Percentiles rank a stretch among this genome's conserved stretches.
Conservation (phyloP, 805 yeast genomes). For the Kockiozyma suomiensis region DNA sequence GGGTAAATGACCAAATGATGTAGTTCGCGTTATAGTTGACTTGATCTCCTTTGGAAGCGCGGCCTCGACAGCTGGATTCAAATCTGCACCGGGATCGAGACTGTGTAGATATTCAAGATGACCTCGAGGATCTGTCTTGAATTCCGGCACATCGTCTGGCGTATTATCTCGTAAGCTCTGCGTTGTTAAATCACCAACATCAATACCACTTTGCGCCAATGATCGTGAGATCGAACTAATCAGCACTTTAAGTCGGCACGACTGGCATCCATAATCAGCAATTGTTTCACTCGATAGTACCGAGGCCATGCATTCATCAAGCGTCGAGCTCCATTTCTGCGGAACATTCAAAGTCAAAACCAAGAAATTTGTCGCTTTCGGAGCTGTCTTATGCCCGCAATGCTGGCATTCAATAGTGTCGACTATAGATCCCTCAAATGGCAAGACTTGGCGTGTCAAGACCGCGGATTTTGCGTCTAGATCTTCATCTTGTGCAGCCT, state of each 20-base stretch:
- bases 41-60: constrained; percentile 50
- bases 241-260: constrained; percentile 56
- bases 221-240: neutral
- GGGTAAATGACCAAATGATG: constrained; percentile 67
- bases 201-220: neutral
- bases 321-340: constrained; percentile 48
- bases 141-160: constrained; percentile 14
- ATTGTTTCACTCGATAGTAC: constrained; percentile 70
- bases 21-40: constrained; percentile 68
- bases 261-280: constrained; percentile 72
- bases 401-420: constrained; percentile 70
- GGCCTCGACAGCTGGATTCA: constrained; percentile 49
- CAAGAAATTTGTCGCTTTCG: constrained; percentile 60
- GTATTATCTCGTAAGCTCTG: neutral
- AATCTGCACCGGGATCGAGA: constrained; percentile 63
- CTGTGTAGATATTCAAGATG: constrained; percentile 45
- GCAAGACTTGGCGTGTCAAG: constrained; percentile 48
- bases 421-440: constrained; percentile 68
- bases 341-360: constrained; percentile 81
- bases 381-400: constrained; percentile 65
- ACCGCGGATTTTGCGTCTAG: constrained; percentile 20
- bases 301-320: constrained; percentile 58
- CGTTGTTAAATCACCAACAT: neutral
- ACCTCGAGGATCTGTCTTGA: constrained; percentile 40
- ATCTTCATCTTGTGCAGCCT: constrained; percentile 30